Percentiles rank a stretch among this genome's conserved stretches.
These are phyloP conservation scores for Phytopythium sindhum DNA, from an alignment of 352 stramenopile genomes.

Conservation along the genomic window DNA sequence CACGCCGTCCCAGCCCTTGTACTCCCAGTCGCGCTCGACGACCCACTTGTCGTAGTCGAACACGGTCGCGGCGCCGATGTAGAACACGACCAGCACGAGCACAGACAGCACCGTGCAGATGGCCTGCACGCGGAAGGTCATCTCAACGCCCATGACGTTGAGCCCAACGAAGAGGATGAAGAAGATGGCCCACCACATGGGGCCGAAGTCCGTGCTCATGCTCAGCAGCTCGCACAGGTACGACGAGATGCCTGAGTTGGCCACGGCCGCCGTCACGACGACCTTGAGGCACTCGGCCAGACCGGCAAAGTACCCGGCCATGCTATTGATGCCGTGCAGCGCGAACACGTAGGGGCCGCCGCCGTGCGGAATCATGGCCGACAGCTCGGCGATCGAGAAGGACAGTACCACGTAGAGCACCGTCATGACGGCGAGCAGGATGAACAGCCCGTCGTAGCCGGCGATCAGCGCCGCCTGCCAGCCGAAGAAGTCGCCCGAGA, in stretches of 20 bases:
- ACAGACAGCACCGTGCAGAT: slow-evolving; percentile 48
- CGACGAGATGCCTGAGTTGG: slow-evolving; percentile 51
- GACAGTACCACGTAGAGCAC: slow-evolving; percentile 60
- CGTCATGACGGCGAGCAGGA: slow-evolving; percentile 50
- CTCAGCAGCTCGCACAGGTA: slow-evolving; percentile 54
- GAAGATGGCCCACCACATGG: slow-evolving; percentile 52
- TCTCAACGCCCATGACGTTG: slow-evolving; percentile 51
- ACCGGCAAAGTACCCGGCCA: slow-evolving; percentile 49
- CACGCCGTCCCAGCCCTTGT: slow-evolving; percentile 41
- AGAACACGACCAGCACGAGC: slow-evolving; percentile 51
- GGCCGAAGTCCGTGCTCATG: slow-evolving; percentile 26
- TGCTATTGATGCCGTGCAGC: slow-evolving; percentile 47
- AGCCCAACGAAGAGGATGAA: slow-evolving; percentile 55
- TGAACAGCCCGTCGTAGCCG: slow-evolving; percentile 51
- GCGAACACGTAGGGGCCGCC: slow-evolving; percentile 60
- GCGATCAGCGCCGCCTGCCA: slow-evolving; percentile 51
- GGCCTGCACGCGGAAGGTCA: slow-evolving; percentile 64
- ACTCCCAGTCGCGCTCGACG: slow-evolving; percentile 52
- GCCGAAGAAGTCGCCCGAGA: slow-evolving; percentile 61
- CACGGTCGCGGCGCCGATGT: slow-evolving; percentile 41
- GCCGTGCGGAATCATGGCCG: slow-evolving; percentile 40
- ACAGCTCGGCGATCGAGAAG: slow-evolving; percentile 65
- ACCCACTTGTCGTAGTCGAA: slow-evolving; percentile 56
- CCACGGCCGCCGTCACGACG: slow-evolving; percentile 45
- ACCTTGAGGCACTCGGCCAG: slow-evolving; percentile 60